Conservation (phyloP, 495 filamentous ascomycete genomes). For the Rhizodiscina lignyota region DNA sequence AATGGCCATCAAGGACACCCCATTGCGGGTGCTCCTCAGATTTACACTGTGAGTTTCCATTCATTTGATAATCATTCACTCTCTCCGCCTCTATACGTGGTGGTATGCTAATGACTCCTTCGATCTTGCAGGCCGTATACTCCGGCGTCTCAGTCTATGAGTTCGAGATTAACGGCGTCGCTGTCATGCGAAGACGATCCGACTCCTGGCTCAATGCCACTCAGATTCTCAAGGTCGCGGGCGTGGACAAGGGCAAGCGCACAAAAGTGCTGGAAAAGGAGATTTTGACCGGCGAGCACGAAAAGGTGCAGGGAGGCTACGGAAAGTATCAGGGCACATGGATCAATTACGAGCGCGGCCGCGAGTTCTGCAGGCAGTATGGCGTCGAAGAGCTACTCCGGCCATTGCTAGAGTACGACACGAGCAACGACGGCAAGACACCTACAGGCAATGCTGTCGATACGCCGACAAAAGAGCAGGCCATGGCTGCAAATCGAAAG, state of each 20-base stretch:
- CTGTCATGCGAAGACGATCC: conserved; percentile 83
- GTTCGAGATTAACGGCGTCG: conserved; percentile 83
- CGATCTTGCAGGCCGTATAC: conserved; percentile 58
- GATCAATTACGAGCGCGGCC: conserved; percentile 80
- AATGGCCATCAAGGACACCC: conserved; percentile 33
- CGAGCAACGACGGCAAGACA: conserved; percentile 58
- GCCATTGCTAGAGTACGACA: conserved; percentile 78
- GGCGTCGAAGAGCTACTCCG: conserved; percentile 76
- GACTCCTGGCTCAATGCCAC: conserved; percentile 30
- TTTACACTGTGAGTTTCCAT: conserved; percentile 48
- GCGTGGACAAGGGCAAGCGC: conserved; percentile 88
- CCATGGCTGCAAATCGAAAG: conserved; percentile 93
- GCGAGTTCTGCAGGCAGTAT: conserved; percentile 87
- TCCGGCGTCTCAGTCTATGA: conserved; percentile 92
- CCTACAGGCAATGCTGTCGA: conserved; percentile 42
- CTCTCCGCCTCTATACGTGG: not conserved
- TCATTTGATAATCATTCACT: conserved; percentile 12
- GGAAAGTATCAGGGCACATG: conserved; percentile 98
- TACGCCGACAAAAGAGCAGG: conserved; percentile 98
- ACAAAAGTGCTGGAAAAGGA: conserved; percentile 97
- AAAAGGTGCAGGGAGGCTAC: conserved; percentile 97
- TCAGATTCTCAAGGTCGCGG: conserved; percentile 62
- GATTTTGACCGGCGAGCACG: conserved; percentile 86
- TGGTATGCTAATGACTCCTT: not conserved
- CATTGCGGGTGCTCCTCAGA: conserved; percentile 47